phyloP scores from a whole-genome alignment of 2,329 filamentous ascomycete genomes.

The Fusarium anguioides region DNA sequence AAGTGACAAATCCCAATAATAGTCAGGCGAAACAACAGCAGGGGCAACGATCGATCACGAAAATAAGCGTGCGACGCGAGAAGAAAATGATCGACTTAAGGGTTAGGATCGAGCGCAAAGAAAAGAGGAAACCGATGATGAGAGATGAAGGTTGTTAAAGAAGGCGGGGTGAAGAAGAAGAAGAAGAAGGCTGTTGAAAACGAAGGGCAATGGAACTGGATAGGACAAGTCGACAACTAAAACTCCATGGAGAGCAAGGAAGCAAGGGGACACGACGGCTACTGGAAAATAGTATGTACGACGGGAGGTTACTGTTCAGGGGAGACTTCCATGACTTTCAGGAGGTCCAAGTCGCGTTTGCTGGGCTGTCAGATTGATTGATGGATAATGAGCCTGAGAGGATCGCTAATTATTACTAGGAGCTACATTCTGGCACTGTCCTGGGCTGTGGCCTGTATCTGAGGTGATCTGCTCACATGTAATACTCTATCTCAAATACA shows the following conservation, averaged over 20 bases:
- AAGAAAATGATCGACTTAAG: conserved; percentile 40
- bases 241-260: conserved; percentile 14
- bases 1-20: conserved; percentile 32
- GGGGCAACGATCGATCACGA: conserved; percentile 15
- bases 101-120: conserved; percentile 22
- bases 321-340: conserved; percentile 25
- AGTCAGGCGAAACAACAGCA: conserved; percentile 36
- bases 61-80: conserved; percentile 17
- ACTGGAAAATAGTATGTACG: conserved; percentile 41
- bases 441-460: neutral
- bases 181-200: conserved; percentile 13
- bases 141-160: conserved; percentile 12
- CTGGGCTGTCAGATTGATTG: conserved; percentile 23
- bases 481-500: conserved; percentile 4
- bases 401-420: conserved; percentile 1
- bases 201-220: conserved; percentile 21
- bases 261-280: conserved; percentile 22
- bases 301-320: conserved; percentile 28
- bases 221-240: conserved; percentile 37
- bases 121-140: conserved; percentile 1
- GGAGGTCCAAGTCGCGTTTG: conserved; percentile 31
- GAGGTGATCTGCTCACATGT: conserved; percentile 7
- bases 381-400: neutral
- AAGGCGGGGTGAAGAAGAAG: conserved; percentile 18
- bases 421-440: conserved; percentile 4